Conservation (phyloP, 805 yeast genomes). For the Deakozyma indianensis region DNA sequence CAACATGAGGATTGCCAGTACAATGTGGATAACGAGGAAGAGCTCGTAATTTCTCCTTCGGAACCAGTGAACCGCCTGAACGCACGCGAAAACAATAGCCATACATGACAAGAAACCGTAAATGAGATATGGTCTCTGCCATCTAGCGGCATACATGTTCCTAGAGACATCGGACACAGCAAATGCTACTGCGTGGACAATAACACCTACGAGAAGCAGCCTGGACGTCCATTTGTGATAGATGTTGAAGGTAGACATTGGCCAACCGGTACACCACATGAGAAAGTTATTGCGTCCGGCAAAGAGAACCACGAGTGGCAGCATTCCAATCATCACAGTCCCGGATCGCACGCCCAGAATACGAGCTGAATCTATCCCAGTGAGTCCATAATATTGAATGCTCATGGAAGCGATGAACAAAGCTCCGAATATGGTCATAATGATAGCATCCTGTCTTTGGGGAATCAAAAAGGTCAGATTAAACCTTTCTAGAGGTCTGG, state of each 20-base stretch:
- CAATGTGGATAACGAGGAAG: constrained; percentile 44
- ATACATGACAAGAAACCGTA: constrained; percentile 33
- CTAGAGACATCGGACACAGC: constrained; percentile 24
- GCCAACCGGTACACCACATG: constrained; percentile 39
- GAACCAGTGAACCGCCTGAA: constrained; percentile 36
- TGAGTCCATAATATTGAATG: not conserved
- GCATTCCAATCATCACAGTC: constrained; percentile 7
- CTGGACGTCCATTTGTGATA: constrained; percentile 54
- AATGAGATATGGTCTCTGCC: constrained; percentile 8
- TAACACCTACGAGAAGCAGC: constrained; percentile 29
- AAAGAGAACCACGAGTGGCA: constrained; percentile 47
- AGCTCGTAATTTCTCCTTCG: constrained; percentile 45
- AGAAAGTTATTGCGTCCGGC: constrained; percentile 58
- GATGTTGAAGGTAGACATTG: constrained; percentile 37
- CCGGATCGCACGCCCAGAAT: constrained; percentile 5
- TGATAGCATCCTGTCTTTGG: not conserved
- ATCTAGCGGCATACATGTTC: constrained; percentile 23
- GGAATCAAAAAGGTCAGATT: not conserved
- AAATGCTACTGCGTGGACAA: constrained; percentile 43
- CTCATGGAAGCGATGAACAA: not conserved
- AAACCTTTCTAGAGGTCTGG: not conserved
- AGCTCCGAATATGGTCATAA: not conserved
- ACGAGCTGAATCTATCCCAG: not conserved
- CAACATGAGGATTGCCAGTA: constrained; percentile 38
- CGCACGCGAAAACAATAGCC: constrained; percentile 27